phyloP scores from a whole-genome alignment of 768 basidiomycete species.

The Mycena rosella region DNA sequence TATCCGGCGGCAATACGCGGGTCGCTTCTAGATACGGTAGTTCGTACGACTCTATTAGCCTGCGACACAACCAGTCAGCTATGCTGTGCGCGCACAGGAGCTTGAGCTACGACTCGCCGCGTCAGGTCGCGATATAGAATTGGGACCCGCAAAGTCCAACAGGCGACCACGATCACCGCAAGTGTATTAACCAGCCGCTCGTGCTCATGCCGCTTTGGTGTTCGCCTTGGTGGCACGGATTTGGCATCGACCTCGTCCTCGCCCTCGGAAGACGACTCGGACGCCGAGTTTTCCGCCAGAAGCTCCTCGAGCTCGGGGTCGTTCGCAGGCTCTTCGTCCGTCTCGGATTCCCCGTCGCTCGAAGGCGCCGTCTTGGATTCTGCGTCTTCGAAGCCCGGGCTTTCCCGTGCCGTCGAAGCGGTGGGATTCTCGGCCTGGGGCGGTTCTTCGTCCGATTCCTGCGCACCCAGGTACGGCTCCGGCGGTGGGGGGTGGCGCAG shows the following conservation, averaged over 20 bases:
- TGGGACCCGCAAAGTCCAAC: slow-evolving; percentile 86
- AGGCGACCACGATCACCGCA: slow-evolving; percentile 78
- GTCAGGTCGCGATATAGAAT: slow-evolving; percentile 82
- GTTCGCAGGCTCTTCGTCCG: slow-evolving; percentile 36
- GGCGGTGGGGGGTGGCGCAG: slow-evolving; percentile 70
- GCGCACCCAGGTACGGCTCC: slow-evolving; percentile 68
- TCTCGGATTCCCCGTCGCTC: slow-evolving; percentile 41
- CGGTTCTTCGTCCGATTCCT: slow-evolving; percentile 43
- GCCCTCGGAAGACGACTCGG: slow-evolving; percentile 51
- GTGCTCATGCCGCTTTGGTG: slow-evolving; percentile 39
- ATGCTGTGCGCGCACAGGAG: background rate
- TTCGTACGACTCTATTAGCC: slow-evolving; percentile 79
- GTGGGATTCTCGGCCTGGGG: slow-evolving; percentile 25
- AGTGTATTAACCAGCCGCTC: slow-evolving; percentile 64
- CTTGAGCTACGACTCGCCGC: slow-evolving; percentile 60
- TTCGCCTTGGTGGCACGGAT: slow-evolving; percentile 24
- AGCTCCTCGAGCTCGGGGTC: slow-evolving; percentile 58
- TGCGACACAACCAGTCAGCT: slow-evolving; percentile 46
- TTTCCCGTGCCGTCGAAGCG: slow-evolving; percentile 13
- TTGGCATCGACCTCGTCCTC: slow-evolving; percentile 42
- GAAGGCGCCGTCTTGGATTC: slow-evolving; percentile 29
- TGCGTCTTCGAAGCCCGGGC: slow-evolving; percentile 21
- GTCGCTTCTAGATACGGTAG: slow-evolving; percentile 86
- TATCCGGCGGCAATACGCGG: slow-evolving; percentile 68
- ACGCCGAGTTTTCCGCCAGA: slow-evolving; percentile 58